Base-by-base conservation (phyloP, 1,284 basidiomycete genomes). In the Malassezia sp. region DNA sequence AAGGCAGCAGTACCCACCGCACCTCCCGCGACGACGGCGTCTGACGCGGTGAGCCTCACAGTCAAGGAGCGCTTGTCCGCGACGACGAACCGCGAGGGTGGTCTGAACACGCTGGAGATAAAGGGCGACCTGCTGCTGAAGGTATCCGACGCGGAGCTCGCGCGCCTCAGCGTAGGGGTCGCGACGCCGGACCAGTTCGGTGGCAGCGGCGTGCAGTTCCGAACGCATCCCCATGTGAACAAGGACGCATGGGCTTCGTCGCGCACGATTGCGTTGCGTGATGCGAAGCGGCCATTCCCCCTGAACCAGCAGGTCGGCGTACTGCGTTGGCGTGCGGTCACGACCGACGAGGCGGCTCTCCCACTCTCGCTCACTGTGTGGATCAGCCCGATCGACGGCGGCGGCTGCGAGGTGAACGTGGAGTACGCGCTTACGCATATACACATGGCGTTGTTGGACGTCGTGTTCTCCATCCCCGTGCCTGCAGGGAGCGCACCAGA, bases 281-380 rank as follows among this genome's bases (percentile, higher is more conserved):
- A 96, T 67, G 68, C 83, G 1, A 78, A 80, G 39, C 77, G 82
- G 56, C 75, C 80, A 8, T 95, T 95, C 79, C 91, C 88, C 0
- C 81, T 95, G 43, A 81, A 82, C 22, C 87, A 91, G 71, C 74
- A 74, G 0, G 74, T 96, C 29, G 83, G 83, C 15, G 59, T 67
- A 11, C 74, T 97, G 58, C 87, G 87, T 71, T 97, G 91, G 91
- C 76, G 89, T 59, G 82, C 91, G 72, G 76, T 80, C 1, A 83
- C 84, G 22, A 88, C 83, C 63, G 91, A 96, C 71, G 91, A 96
- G 74, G 84, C 80, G 49, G 79, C 83, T 53, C 80, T 93, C 17
- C 91, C 91, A 2, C 72, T 97, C 47, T 85, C 84, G 14, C 85
- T 96, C 71, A 95, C 88, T 63, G 90, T 85, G 72, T 96, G 91